Evolutionary conservation across 495 filamentous ascomycete species (phyloP).

Genomic region (Rhypophila decipiens): DNA sequence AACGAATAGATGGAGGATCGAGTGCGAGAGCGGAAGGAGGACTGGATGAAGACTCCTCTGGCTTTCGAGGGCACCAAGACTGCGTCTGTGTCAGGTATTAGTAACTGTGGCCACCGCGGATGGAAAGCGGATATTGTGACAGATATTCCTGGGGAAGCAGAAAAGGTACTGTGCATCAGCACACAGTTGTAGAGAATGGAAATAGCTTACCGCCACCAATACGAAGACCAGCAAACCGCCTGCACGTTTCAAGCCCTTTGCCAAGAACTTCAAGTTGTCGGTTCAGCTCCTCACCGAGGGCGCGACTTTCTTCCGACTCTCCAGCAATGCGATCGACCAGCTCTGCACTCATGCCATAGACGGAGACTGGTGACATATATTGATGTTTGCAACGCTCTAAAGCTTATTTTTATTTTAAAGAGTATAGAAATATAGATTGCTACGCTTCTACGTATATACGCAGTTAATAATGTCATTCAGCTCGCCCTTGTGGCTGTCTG

Average conservation of each 20-base stretch:
- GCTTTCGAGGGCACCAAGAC: too few relatives aligned
- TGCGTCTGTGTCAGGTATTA: too few relatives aligned
- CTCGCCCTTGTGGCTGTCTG: too few relatives aligned
- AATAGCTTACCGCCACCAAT: slow-evolving; percentile 2
- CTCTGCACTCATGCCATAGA: slow-evolving; percentile 39
- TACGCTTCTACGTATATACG: too few relatives aligned
- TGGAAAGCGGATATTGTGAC: not conserved
- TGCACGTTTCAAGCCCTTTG: slow-evolving; percentile 45
- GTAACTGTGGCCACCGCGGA: too few relatives aligned
- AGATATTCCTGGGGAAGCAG: not conserved
- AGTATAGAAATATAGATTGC: too few relatives aligned
- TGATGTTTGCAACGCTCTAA: too few relatives aligned
- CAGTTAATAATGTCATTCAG: too few relatives aligned
- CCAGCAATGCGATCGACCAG: slow-evolving; percentile 45
- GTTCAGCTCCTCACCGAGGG: slow-evolving; percentile 42
- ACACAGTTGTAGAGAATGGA: not conserved
- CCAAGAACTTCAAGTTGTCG: slow-evolving; percentile 46
- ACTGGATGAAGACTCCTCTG: too few relatives aligned
- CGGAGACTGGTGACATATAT: slow-evolving; percentile 34
- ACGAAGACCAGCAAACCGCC: slow-evolving; percentile 30
- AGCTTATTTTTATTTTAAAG: too few relatives aligned
- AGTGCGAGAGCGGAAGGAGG: too few relatives aligned
- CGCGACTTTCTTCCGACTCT: slow-evolving; percentile 45
- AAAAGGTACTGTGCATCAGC: not conserved
- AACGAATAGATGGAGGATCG: too few relatives aligned